These are phyloP conservation scores for Candida verbasci DNA, from an alignment of 805 yeast species.

Conservation along the genomic window DNA sequence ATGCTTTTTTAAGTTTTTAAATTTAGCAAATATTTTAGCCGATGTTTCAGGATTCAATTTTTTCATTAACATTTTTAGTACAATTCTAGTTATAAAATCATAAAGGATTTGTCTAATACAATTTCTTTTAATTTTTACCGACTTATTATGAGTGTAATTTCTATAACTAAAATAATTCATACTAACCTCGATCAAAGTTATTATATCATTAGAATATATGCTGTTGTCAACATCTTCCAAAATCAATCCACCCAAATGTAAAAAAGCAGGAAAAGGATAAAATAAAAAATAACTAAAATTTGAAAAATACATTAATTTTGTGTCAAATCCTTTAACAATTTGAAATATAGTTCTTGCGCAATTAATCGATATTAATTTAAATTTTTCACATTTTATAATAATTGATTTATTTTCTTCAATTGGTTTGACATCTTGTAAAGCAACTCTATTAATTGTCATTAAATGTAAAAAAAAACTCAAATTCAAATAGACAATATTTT, in stretches of 20 bases:
- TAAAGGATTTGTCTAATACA: slow-evolving; percentile 4
- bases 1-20: slow-evolving; percentile 3
- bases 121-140: slow-evolving; percentile 1
- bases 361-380: slow-evolving; percentile 25
- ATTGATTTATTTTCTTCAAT: background rate
- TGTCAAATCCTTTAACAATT: slow-evolving; percentile 18
- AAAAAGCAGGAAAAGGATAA: slow-evolving; percentile 28
- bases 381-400: slow-evolving; percentile 12
- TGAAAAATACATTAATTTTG: slow-evolving; percentile 16
- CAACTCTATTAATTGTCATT: slow-evolving; percentile 35
- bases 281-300: slow-evolving; percentile 27
- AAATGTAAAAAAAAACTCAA: slow-evolving; percentile 31
- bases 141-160: background rate
- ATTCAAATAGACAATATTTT: slow-evolving; percentile 19
- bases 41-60: background rate
- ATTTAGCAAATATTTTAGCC: background rate
- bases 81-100: slow-evolving; percentile 10
- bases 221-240: slow-evolving; percentile 14
- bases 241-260: slow-evolving; percentile 22
- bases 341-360: slow-evolving; percentile 34
- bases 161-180: slow-evolving; percentile 5
- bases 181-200: slow-evolving; percentile 20
- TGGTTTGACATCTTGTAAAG: slow-evolving; percentile 14
- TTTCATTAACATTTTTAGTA: slow-evolving; percentile 16
- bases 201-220: background rate